Base-by-base conservation (phyloP, 441 rosid species). In the Eruca vesicaria region DNA sequence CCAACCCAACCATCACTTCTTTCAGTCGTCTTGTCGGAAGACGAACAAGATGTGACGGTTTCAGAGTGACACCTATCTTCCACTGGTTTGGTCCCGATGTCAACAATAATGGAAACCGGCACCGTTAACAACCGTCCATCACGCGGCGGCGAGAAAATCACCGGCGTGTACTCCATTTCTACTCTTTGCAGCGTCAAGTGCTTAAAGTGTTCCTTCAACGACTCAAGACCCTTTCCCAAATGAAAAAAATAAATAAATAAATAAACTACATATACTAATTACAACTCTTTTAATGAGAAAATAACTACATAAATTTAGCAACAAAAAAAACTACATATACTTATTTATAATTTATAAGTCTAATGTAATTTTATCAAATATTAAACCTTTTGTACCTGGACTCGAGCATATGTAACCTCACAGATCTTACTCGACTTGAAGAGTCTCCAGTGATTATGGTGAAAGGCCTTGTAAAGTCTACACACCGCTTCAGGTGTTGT, bases 371-470 rank as follows among this genome's bases (percentile, higher is more conserved):
- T 19, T n/a, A 21, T 4, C 3, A 56, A 33, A 73, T 11, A 63
- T 14, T 32, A 0, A 45, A 29, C 10, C 0, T 4, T 10, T 0
- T 31, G 8, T 73, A 92, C 99, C 94, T 90, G 98, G 66, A 94
- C 82, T 79, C 97, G 84, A 1, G 98, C 97, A 23, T 90, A 94
- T 18, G 97, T 86, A 52, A 94, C 88, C 68, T 89, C 94, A 73
- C 97, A 94, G 48, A 94, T 94, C 72, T 94, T 94, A 41, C 86
- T 87, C 14, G 94, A 87, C 67, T 81, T 88, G 81, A 89, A 90
- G 50, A 84, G 84, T 85, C 88, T 86, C 99, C 99, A 92, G 31
- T 82, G 87, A 26, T 89, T 93, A 68, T 82, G 80, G 18, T 94
- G 91, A 58, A 94, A 94, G 0, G 94, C 90, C 70, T 89, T 88